Percentiles rank a stretch among this genome's conserved stretches.
These are phyloP conservation scores for Fraxinus angustifolia DNA, from an alignment of 305 asterid species.

Conservation along the genomic window DNA sequence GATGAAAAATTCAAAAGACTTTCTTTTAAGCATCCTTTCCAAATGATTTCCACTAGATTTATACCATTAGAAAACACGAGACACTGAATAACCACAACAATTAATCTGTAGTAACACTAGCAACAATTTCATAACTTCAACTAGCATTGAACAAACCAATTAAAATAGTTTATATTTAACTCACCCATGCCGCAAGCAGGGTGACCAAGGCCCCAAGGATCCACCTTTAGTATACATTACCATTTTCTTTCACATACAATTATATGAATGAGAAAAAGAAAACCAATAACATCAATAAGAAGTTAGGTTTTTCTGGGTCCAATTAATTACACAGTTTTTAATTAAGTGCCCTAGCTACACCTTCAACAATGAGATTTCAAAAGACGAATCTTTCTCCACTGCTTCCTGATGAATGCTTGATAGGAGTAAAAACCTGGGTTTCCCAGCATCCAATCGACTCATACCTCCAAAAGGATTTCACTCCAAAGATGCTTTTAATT, in stretches of 20 bases:
- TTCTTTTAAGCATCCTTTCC: not conserved
- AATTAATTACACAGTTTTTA: not conserved
- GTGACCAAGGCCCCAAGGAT: not conserved
- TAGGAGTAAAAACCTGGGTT: not conserved
- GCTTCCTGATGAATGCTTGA: not conserved
- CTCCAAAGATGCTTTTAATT: not conserved
- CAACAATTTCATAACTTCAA: not conserved
- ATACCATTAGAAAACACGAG: not conserved
- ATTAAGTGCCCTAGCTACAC: not conserved
- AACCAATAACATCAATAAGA: not conserved
- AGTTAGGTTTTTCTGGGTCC: not conserved
- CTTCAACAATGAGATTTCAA: not conserved
- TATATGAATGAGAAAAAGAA: not conserved
- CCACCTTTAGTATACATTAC: not conserved
- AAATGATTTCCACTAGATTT: not conserved
- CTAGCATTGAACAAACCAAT: not conserved
- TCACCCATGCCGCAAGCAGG: not conserved
- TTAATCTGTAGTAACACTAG: not conserved
- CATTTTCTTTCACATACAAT: not conserved
- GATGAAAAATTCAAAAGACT: not conserved
- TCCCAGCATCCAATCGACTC: not conserved
- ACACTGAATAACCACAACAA: not conserved
- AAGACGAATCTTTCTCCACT: not conserved
- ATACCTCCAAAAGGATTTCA: not conserved
- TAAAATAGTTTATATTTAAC: not conserved